Evolutionary conservation across 371 early-diverging fungal species (phyloP).

Genomic region (Mortierella sp.): DNA sequence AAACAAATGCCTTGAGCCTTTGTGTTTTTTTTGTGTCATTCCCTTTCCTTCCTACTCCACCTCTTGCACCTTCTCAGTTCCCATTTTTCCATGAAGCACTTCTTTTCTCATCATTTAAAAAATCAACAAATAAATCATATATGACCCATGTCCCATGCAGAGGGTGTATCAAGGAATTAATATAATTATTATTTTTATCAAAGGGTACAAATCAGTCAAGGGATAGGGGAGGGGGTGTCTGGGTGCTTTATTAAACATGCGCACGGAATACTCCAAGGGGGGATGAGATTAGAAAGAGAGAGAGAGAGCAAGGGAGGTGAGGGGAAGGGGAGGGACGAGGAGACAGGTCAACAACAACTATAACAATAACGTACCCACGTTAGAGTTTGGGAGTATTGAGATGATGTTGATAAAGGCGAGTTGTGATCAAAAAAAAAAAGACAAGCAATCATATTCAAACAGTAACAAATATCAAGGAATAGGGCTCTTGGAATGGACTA

Average conservation of each 20-base stretch:
- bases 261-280: not conserved
- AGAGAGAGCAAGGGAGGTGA: not conserved
- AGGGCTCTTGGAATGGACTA: not conserved
- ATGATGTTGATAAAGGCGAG: not conserved
- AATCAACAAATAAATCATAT: not conserved
- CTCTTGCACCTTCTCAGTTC: not conserved
- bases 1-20: not conserved
- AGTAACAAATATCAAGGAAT: not conserved
- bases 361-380: conserved; percentile 2
- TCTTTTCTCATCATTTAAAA: not conserved
- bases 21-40: not conserved
- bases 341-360: not conserved
- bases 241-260: not conserved
- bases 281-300: not conserved
- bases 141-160: not conserved
- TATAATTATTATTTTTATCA: too few relatives aligned
- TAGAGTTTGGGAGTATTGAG: not conserved
- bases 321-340: not conserved
- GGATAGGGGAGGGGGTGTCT: not conserved
- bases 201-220: too few relatives aligned
- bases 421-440: conserved; percentile 3
- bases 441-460: too few relatives aligned
- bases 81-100: not conserved
- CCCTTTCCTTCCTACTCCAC: not conserved
- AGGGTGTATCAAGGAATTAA: too few relatives aligned